Base-by-base conservation (phyloP, 768 basidiomycete species). In the Amanita subjunquillea region DNA sequence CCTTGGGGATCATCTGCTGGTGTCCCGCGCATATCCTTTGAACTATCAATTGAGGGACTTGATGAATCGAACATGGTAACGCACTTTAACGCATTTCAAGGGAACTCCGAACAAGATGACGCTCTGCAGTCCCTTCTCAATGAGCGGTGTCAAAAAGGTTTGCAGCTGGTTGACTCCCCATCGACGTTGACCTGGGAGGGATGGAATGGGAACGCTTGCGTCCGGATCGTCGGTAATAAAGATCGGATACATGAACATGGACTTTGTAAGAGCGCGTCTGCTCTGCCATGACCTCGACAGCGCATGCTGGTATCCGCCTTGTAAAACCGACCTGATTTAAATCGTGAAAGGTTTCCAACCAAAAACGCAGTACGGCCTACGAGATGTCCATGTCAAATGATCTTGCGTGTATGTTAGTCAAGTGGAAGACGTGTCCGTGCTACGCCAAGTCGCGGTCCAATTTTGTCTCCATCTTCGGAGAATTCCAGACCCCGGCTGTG, bases 181-280 rank as follows among this genome's bases (percentile, higher is more conserved):
- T 44, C 93, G 71, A 50, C 85, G 79, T 65, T 97, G 94, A 5
- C 85, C 89, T 5, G 93, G 94, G 7, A 97, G 72, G 20, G 81
- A 75, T 0, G 77, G 62, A 58, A 98, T 93, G 55, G 25, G 25
- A 25, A 25, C 25, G 25, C 25, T 25, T 25, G 25, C 25, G 25
- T 25, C 25, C 25, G 25, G 85, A 54, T 97, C 91, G 67, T 98
- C 95, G 15, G 93, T 92, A 60, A 98, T 87, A 66, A 99, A 97
- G 62, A 99, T 93, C 6, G 96, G 96, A 67, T 98, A 99, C 89
- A 97, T 97, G 68, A 99, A 78, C 93, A 97, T 96, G 58, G 80
- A 79, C 65, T 91, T 94, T 23, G 85, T 83, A 62, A 94, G 79
- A 54, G 79, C 75, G 45, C 86, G 82, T 54, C 81, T 80, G 23